Base-by-base conservation (phyloP, 2,329 filamentous ascomycete genomes). In the Exserohilum turcica region DNA sequence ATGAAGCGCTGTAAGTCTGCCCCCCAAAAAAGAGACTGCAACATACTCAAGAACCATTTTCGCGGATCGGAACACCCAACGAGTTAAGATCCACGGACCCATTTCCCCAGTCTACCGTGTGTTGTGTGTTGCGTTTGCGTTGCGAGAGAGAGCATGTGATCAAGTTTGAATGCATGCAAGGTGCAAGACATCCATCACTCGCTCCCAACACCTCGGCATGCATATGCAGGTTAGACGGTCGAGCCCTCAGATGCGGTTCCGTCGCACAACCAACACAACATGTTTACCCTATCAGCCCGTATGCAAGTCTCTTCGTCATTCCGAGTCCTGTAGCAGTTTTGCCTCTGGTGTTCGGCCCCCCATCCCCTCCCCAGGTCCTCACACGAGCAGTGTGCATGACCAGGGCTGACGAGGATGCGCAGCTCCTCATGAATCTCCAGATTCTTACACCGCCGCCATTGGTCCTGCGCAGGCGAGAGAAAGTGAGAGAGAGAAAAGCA, bases 121-220 rank as follows among this genome's bases (percentile, higher is more conserved):
- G n/a, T n/a, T n/a, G n/a, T n/a, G n/a, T n/a, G n/a, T n/a, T n/a
- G n/a, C n/a, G n/a, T n/a, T n/a, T n/a, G 53, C 43, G 31, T 40
- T 35, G 19, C 21, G 7, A 44, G 52, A 57, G 7, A 44, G 52
- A 57, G 48, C 59, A 63, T 57, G 55, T 59, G 56, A 61, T 48
- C 45, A 46, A 24, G 39, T 31, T 31, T 28, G 12, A 32, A 59
- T 63, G 60, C 60, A 63, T 63, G 52, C 56, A 56, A 56, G 31
- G 44, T 36, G 51, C 43, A 48, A 43, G 40, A 43, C 33, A 48
- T 47, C 44, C 38, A 38, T 48, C 48, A 58, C 40, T 45, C 12
- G 15, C 21, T 43, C 24, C 42, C 40, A 46, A 57, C 32, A 48
- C 13, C 40, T 43, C 42, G 51, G 31, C 40, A 29, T 54, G 56